A percentile compares a stretch with the other conserved stretches of the same genome.
These are phyloP conservation scores for Fusarium miscanthi DNA, from an alignment of 2,329 filamentous ascomycete genomes.

Conservation along the genomic window DNA sequence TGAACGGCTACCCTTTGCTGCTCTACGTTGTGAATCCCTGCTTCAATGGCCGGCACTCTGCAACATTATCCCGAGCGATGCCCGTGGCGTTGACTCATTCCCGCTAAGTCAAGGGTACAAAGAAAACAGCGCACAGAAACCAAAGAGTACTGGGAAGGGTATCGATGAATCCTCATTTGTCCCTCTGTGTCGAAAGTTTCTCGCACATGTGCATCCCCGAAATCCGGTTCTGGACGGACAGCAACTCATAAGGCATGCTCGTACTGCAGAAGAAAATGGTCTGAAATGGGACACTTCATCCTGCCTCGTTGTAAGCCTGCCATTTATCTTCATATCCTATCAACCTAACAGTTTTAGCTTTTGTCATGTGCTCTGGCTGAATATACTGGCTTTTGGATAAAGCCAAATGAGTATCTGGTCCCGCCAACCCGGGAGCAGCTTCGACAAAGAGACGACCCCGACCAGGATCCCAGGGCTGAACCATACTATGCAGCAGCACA, in stretches of 20 bases:
- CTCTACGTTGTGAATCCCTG: not conserved
- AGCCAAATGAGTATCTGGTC: not conserved
- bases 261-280: constrained; percentile 29
- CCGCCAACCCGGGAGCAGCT: constrained; percentile 1
- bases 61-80: not conserved
- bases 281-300: constrained; percentile 35
- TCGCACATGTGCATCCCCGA: constrained; percentile 34
- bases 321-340: not conserved
- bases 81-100: constrained; percentile 1
- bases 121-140: not conserved
- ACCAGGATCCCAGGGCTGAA: constrained; percentile 14
- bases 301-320: constrained; percentile 32
- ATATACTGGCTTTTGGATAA: constrained; percentile 1
- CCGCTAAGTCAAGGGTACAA: not conserved
- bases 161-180: not conserved
- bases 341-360: not conserved
- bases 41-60: constrained; percentile 4
- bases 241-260: constrained; percentile 30
- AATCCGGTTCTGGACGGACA: constrained; percentile 39
- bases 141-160: not conserved
- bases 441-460: not conserved
- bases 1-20: not conserved
- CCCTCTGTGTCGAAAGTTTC: constrained; percentile 18
- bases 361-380: constrained; percentile 15
- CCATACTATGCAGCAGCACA: constrained; percentile 39